Evolutionary conservation across 148 eudicot species (phyloP), one percentile per base, ranked within the genome.

Genomic region (Diospyros lotus): DNA sequence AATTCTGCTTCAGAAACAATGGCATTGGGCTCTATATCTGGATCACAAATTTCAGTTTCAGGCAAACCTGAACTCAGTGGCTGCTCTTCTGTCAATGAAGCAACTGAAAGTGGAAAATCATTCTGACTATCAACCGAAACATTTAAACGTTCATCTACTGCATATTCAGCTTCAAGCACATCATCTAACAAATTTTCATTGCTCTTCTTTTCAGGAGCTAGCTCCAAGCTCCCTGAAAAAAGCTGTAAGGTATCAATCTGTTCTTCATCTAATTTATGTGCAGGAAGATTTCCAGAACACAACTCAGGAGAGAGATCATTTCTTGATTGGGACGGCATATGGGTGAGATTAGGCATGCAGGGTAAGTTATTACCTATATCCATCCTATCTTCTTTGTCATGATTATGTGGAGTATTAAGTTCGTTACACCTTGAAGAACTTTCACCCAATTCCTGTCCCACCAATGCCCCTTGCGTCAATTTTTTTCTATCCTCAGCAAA

Each of bases 231-330:
- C 39, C 56, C 75, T 44, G 80, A 61, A 39, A 43, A 45, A 62
- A 55, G 71, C 64, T 51, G 56, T 44, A 72, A 77, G 48, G 73
- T 63, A 46, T 77, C 82, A 61, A 69, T 76, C 69, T 75, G 68
- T 45, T 64, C 77, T 77, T 77, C 54, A 62, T 75, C 82, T 71
- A 74, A 69, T 43, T 82, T 83, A 71, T 46, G 76, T 68, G 75
- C 63, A 14, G 76, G 74, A 58, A 63, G 67, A 60, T 77, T 62
- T 44, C 56, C 82, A 69, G 61, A 15, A 52, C 84, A 72, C 76
- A 51, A 41, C 44, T 69, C 55, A 76, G 68, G 17, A 69, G 41
- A 59, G 46, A 28, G 67, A 76, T 67, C 74, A 73, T 78, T 65
- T 53, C 79, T 68, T 69, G 63, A 64, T 71, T 69, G 54, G 60